Evolutionary conservation across 176 grass and related monocot species (phyloP).

Genomic region (Hsuehochloa calcarea): DNA sequence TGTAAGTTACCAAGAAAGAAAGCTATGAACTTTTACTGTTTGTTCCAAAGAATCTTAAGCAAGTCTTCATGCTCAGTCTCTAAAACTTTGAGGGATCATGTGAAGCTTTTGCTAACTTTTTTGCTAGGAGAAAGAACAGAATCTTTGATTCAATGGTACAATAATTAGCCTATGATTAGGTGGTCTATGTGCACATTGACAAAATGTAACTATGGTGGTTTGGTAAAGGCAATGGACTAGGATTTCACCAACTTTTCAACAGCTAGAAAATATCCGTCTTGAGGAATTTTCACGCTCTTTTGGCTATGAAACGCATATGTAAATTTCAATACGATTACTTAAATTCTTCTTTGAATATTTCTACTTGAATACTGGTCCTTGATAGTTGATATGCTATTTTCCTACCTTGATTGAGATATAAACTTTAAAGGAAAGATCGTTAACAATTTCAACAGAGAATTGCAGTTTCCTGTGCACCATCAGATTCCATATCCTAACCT

Average conservation of each 20-base stretch:
- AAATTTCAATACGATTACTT: not conserved
- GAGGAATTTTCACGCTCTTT: conserved; percentile 18
- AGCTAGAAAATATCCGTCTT: not conserved
- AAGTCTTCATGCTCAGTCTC: not conserved
- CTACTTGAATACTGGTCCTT: not conserved
- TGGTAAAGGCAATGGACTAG: not conserved
- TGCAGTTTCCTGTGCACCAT: conserved; percentile 5
- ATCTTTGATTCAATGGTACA: conserved; percentile 9
- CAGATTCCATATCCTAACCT: conserved; percentile 22
- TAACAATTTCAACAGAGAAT: not conserved
- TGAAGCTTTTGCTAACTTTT: conserved; percentile 15
- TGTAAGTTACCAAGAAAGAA: conserved; percentile 13
- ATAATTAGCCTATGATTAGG: not conserved
- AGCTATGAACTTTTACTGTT: conserved; percentile 6
- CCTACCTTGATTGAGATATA: not conserved
- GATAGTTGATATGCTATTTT: conserved; percentile 1
- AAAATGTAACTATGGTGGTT: conserved; percentile 24
- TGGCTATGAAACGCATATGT: not conserved
- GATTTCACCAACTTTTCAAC: not conserved
- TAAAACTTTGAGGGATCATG: not conserved
- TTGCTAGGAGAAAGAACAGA: not conserved
- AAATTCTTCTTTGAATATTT: conserved; percentile 2
- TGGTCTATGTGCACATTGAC: conserved; percentile 11
- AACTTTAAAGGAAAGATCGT: not conserved
- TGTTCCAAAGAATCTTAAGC: conserved; percentile 22